phyloP scores from a whole-genome alignment of 371 early-diverging fungal genomes.

The Apophysomyces ossiformis region DNA sequence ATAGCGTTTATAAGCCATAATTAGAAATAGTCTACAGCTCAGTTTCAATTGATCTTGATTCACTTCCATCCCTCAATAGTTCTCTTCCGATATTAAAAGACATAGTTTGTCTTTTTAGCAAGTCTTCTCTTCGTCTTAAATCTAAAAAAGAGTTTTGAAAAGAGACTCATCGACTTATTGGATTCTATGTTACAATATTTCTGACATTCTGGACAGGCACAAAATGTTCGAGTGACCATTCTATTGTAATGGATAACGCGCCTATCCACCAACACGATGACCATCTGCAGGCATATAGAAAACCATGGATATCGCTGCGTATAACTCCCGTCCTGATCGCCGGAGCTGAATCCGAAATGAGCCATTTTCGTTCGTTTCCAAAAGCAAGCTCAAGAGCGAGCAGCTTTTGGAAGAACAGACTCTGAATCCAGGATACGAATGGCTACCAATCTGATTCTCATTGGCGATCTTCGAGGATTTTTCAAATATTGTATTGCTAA shows the following conservation, averaged over 20 bases:
- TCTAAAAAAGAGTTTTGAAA: no score
- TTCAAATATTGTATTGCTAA: constrained; percentile 11
- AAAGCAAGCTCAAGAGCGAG: constrained; percentile 13
- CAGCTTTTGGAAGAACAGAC: constrained; percentile 13
- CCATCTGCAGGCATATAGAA: constrained; percentile 19
- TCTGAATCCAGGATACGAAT: not conserved
- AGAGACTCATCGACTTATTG: no score
- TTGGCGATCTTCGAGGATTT: constrained; percentile 7
- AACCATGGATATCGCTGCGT: constrained; percentile 27
- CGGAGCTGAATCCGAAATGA: not conserved
- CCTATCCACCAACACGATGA: constrained; percentile 19
- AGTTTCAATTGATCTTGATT: no score
- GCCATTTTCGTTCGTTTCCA: constrained; percentile 7
- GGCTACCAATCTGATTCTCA: constrained; percentile 8
- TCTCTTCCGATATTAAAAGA: no score
- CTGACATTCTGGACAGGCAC: no score
- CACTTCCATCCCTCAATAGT: no score
- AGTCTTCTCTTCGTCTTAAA: no score
- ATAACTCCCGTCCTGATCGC: constrained; percentile 13
- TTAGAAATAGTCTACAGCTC: no score
- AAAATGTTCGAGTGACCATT: no score
- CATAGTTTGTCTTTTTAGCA: no score
- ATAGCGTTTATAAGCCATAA: no score
- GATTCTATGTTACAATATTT: no score
- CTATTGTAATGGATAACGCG: constrained; percentile 25